Evolutionary conservation across 2,329 filamentous ascomycete species (phyloP).

Genomic region (Neodidymelliopsis sp.): DNA sequence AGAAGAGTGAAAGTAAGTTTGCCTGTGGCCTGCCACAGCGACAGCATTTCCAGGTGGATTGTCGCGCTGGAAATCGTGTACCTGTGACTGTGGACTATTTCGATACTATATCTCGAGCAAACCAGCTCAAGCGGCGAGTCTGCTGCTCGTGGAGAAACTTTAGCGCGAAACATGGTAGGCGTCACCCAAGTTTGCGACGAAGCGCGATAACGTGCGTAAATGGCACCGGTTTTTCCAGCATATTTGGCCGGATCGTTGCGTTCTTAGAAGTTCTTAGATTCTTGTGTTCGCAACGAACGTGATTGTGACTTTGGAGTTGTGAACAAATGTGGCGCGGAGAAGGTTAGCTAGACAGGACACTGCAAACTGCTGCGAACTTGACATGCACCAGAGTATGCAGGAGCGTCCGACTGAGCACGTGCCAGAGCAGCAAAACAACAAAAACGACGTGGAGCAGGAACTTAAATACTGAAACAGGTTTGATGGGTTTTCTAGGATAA

Average conservation of each 20-base stretch:
- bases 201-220: neutral
- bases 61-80: neutral
- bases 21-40: constrained; percentile 20
- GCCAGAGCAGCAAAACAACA: neutral
- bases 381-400: too few relatives aligned
- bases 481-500: constrained; percentile 4
- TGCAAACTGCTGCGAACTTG: too few relatives aligned
- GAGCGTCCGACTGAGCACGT: too few relatives aligned
- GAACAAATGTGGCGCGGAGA: too few relatives aligned
- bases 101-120: constrained; percentile 23
- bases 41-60: constrained; percentile 12
- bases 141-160: constrained; percentile 3
- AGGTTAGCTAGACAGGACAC: too few relatives aligned
- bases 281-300: too few relatives aligned
- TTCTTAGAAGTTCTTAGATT: too few relatives aligned
- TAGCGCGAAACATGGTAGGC: constrained; percentile 37
- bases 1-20: neutral
- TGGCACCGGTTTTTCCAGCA: neutral
- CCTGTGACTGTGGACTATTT: constrained; percentile 1
- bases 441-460: neutral
- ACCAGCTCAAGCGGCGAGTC: neutral
- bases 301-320: too few relatives aligned
- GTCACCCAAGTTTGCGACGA: constrained; percentile 15
- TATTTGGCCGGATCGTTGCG: neutral
- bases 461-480: constrained; percentile 3